Conservation (phyloP, 73 alveolate genomes). For the Paramecium caudatum region DNA sequence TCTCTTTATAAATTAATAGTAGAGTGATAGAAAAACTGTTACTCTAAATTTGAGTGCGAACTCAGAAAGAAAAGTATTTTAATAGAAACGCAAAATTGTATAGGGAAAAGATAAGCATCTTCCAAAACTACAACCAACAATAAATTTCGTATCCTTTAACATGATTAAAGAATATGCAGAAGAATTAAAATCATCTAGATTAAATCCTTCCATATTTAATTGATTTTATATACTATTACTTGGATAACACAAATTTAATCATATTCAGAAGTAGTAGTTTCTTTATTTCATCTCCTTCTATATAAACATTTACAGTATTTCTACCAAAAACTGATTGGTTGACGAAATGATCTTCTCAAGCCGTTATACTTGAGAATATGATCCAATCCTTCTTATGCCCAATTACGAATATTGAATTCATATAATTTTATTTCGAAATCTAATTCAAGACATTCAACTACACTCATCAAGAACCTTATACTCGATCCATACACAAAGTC, state of each 20-base stretch:
- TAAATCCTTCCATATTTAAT: background rate
- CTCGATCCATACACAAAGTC: slow-evolving; percentile 21
- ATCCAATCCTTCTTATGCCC: slow-evolving; percentile 60
- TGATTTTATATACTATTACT: slow-evolving; percentile 25
- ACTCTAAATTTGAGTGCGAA: background rate
- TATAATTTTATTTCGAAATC: slow-evolving; percentile 3
- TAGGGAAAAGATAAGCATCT: background rate
- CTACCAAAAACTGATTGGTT: background rate
- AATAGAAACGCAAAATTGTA: background rate
- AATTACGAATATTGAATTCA: slow-evolving; percentile 37
- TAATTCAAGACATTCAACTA: background rate
- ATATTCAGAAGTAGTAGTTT: slow-evolving; percentile 12
- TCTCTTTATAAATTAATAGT: background rate
- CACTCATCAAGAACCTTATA: slow-evolving; percentile 30
- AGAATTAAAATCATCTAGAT: background rate
- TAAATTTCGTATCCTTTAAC: slow-evolving; percentile 20
- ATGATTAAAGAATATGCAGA: slow-evolving; percentile 45
- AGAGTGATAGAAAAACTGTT: background rate
- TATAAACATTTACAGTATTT: background rate
- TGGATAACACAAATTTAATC: slow-evolving; percentile 8
- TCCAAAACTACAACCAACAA: slow-evolving; percentile 20
- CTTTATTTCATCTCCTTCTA: background rate
- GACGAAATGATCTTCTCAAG: slow-evolving; percentile 49
- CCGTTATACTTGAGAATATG: slow-evolving; percentile 43
- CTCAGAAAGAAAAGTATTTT: slow-evolving; percentile 16